These are phyloP conservation scores for Candida endomychidarum DNA, from an alignment of 805 yeast genomes.

Conservation along the genomic window DNA sequence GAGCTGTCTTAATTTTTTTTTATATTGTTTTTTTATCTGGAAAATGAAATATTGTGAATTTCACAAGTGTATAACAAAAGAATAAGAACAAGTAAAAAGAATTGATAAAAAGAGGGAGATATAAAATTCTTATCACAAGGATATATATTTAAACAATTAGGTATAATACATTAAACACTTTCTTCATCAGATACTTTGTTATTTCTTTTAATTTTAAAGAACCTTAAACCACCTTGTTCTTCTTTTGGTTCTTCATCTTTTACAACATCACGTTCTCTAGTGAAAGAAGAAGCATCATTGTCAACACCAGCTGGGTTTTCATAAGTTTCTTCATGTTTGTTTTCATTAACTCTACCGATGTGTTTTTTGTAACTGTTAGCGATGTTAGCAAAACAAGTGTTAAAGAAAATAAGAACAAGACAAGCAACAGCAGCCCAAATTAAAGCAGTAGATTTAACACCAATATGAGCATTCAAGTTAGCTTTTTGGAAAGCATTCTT, in stretches of 20 bases:
- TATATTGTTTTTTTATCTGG: background rate
- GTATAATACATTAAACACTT: conserved; percentile 31
- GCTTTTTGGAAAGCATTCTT: conserved; percentile 60
- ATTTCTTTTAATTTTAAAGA: conserved; percentile 69
- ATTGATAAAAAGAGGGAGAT: background rate
- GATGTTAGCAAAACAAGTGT: conserved; percentile 52
- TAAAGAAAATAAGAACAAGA: conserved; percentile 49
- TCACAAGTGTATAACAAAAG: background rate
- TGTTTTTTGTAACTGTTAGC: conserved; percentile 53
- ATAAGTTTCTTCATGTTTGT: conserved; percentile 22
- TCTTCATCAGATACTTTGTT: conserved; percentile 44
- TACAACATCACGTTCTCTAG: conserved; percentile 35
- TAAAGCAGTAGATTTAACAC: conserved; percentile 59
- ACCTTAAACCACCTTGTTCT: conserved; percentile 63
- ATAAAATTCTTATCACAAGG: background rate
- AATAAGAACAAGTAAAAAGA: background rate
- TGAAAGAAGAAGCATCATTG: conserved; percentile 42
- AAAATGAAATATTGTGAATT: background rate
- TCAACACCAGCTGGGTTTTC: conserved; percentile 28
- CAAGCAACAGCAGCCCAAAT: conserved; percentile 70
- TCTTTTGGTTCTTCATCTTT: conserved; percentile 30
- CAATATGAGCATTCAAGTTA: conserved; percentile 47
- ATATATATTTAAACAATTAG: conserved; percentile 8
- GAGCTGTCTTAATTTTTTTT: background rate
- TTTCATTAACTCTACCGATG: conserved; percentile 36